Evolutionary conservation across 176 grass and related monocot species (phyloP), one percentile per base, ranked within the genome.

Genomic region (Bothriochloa decipiens): DNA sequence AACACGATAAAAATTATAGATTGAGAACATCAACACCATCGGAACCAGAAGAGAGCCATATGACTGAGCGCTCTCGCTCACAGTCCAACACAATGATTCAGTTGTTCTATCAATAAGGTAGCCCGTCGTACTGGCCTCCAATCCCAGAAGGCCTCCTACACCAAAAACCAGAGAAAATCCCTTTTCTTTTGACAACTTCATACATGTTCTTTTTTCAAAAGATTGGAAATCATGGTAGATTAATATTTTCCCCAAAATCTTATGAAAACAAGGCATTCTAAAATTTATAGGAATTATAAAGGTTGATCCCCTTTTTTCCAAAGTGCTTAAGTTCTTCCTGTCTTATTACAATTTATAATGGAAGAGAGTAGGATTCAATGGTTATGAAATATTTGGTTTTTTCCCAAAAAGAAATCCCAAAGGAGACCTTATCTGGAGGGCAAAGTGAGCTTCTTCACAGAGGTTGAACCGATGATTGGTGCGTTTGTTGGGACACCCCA

Each of bases 111-210:
- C 17, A 52, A 52, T 53, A 0, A 53, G 17, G 18, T 49, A 16
- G 46, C 14, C 14, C 3, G 1, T 17, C 29, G 29, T 32, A 32
- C 29, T 32, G 29, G 29, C 29, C 29, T 32, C 29, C 29, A 32
- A 32, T 32, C 29, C 29, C 29, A 32, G 29, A 2, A 32, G 29
- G 29, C 29, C 29, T 32, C 2, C 29, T 32, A 32, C 5, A 4
- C 15, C 15, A 5, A 53, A 18, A 50, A 50, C 0, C 0, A 1
- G 17, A 1, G 2, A 53, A 20, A 8, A 53, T 20, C 0, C 17
- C 17, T 20, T 53, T 53, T 20, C 5, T 53, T 53, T 53, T 53
- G 50, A 20, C 50, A 53, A 20, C 6, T 6, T 0, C 50, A 53
- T 53, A 53, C 50, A 53, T 53, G 50, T 7, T 53, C 3, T 50